Percentiles rank a stretch among this genome's conserved stretches.
These are phyloP conservation scores for Leccinum boreale DNA, from an alignment of 768 basidiomycete species.

Conservation along the genomic window DNA sequence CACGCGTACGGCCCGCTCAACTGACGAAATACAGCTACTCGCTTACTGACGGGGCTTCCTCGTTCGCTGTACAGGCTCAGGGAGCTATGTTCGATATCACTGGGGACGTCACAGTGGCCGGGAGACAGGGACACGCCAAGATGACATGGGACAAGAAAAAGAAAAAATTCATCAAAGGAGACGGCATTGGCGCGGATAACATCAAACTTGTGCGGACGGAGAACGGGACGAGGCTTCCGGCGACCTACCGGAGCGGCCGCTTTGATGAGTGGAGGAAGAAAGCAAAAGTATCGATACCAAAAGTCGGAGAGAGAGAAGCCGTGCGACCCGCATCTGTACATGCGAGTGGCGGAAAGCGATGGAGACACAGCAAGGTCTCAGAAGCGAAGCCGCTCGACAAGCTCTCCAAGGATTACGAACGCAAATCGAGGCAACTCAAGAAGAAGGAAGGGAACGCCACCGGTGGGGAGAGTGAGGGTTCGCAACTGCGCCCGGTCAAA, in stretches of 20 bases:
- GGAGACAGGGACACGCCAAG: conserved; percentile 54
- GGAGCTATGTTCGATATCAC: conserved; percentile 79
- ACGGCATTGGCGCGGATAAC: conserved; percentile 85
- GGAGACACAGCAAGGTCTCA: conserved; percentile 64
- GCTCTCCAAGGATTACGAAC: conserved; percentile 66
- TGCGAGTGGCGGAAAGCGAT: conserved; percentile 52
- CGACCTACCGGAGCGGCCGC: conserved; percentile 87
- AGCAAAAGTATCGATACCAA: conserved; percentile 67
- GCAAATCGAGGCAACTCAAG: conserved; percentile 60
- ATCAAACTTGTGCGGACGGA: conserved; percentile 92
- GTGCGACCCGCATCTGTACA: conserved; percentile 30
- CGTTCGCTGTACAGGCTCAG: conserved; percentile 80
- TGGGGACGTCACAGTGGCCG: conserved; percentile 61
- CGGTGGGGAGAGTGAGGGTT: conserved; percentile 25
- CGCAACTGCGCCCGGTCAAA: conserved; percentile 15
- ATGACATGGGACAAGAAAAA: conserved; percentile 95
- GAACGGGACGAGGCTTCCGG: conserved; percentile 86
- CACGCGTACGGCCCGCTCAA: not conserved
- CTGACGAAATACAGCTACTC: conserved; percentile 62
- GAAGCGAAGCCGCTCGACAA: conserved; percentile 79
- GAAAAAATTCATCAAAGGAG: conserved; percentile 88
- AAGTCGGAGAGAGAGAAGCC: conserved; percentile 78
- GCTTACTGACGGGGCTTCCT: conserved; percentile 79
- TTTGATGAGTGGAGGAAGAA: conserved; percentile 95
- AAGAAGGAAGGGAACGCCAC: conserved; percentile 45